phyloP scores from a whole-genome alignment of 2,329 filamentous ascomycete species.

The Balansia obtecta region DNA sequence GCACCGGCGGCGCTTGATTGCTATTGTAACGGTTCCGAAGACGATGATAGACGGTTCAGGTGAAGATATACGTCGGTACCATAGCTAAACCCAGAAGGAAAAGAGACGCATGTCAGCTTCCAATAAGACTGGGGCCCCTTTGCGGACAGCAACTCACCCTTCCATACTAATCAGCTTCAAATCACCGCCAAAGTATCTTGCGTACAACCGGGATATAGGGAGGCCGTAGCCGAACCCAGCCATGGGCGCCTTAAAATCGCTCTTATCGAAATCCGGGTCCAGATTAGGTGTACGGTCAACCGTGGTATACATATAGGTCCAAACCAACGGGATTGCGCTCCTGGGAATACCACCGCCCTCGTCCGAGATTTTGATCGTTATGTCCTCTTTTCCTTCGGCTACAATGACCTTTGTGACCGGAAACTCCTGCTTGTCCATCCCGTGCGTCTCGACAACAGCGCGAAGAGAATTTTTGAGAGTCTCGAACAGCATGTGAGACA shows the following conservation, averaged over 20 bases:
- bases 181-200: constrained; percentile 93
- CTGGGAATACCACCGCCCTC: constrained; percentile 93
- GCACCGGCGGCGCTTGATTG: constrained; percentile 45
- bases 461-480: constrained; percentile 96
- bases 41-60: constrained; percentile 87
- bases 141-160: constrained; percentile 51
- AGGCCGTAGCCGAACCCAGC: constrained; percentile 97
- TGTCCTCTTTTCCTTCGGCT: constrained; percentile 94
- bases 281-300: constrained; percentile 90
- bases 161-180: constrained; percentile 99
- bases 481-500: constrained; percentile 99
- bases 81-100: constrained; percentile 46
- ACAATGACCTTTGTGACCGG: constrained; percentile 96
- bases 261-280: constrained; percentile 97
- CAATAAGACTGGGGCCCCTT: neutral
- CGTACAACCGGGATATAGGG: constrained; percentile 87
- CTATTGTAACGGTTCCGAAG: constrained; percentile 94
- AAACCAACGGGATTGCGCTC: constrained; percentile 90
- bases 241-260: constrained; percentile 98
- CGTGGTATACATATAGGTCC: constrained; percentile 99
- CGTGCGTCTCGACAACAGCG: constrained; percentile 90
- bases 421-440: constrained; percentile 90
- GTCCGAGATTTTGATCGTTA: constrained; percentile 96
- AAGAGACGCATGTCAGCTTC: constrained; percentile 10
- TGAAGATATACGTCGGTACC: constrained; percentile 98